Percentiles rank a stretch among this genome's conserved stretches.
These are phyloP conservation scores for Aspergillus ochraceus DNA, from an alignment of 2,329 filamentous ascomycete species.

Conservation along the genomic window DNA sequence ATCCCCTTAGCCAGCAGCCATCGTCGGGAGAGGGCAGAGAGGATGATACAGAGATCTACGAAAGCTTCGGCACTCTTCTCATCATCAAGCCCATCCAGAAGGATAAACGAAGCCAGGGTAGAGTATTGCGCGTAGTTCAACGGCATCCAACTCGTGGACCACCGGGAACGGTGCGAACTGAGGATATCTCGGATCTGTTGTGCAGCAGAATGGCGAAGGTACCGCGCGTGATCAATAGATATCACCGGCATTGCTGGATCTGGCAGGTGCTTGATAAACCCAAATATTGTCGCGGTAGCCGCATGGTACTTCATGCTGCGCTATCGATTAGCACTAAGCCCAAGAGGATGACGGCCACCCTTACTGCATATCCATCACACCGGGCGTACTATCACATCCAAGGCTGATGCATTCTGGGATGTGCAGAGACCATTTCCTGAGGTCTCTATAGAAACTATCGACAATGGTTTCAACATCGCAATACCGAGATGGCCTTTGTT, in stretches of 20 bases:
- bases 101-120: slow-evolving; percentile 22
- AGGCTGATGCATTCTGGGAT: not conserved
- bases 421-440: not conserved
- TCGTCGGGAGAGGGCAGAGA: slow-evolving; percentile 15
- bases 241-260: not conserved
- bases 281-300: slow-evolving; percentile 29
- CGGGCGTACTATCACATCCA: not conserved
- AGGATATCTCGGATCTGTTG: slow-evolving; percentile 21
- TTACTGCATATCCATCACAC: not conserved
- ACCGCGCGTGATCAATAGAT: not conserved
- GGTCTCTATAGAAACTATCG: not conserved
- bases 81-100: slow-evolving; percentile 19
- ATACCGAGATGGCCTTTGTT: not conserved
- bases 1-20: slow-evolving; percentile 22
- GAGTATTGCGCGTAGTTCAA: slow-evolving; percentile 25
- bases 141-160: slow-evolving; percentile 26
- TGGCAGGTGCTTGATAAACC: slow-evolving; percentile 9
- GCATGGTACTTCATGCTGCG: slow-evolving; percentile 33
- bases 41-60: slow-evolving; percentile 15
- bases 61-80: slow-evolving; percentile 15
- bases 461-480: not conserved
- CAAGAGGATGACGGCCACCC: not conserved
- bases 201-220: slow-evolving; percentile 18
- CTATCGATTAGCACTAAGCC: not conserved
- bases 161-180: slow-evolving; percentile 19